Evolutionary conservation across 1,284 basidiomycete genomes (phyloP).

Genomic region (Cutaneotrichosporon mucoides): DNA sequence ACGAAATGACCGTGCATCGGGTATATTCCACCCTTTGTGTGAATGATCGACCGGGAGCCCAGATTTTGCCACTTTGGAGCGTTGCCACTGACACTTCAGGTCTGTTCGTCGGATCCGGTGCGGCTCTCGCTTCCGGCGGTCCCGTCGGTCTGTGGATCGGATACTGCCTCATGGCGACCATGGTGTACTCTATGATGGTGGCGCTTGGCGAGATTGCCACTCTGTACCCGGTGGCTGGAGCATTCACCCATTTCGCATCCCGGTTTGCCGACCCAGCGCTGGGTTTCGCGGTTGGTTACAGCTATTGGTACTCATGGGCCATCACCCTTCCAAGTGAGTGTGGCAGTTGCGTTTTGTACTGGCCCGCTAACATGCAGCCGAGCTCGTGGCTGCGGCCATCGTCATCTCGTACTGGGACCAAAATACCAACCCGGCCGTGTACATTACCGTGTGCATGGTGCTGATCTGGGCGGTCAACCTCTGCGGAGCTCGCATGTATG

Average conservation of each 20-base stretch:
- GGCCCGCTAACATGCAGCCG: too few relatives aligned
- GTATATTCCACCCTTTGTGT: background rate
- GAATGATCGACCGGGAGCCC: too few relatives aligned
- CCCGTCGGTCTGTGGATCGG: constrained; percentile 50
- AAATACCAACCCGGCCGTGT: constrained; percentile 40
- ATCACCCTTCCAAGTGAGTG: constrained; percentile 31
- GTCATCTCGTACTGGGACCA: constrained; percentile 39
- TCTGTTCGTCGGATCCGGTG: constrained; percentile 53
- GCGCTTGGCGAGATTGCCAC: constrained; percentile 52
- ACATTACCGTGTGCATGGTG: constrained; percentile 48
- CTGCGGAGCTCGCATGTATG: constrained; percentile 39
- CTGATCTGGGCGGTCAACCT: constrained; percentile 49
- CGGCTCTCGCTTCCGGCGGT: constrained; percentile 52
- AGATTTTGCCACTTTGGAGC: too few relatives aligned
- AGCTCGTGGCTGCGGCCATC: constrained; percentile 24
- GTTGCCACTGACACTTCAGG: constrained; percentile 34
- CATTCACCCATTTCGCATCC: constrained; percentile 45
- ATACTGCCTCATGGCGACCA: constrained; percentile 45
- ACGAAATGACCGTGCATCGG: background rate
- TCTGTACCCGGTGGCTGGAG: constrained; percentile 44
- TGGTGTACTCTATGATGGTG: constrained; percentile 48
- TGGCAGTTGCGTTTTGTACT: background rate
- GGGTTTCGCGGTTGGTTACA: constrained; percentile 46
- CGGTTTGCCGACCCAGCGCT: constrained; percentile 56
- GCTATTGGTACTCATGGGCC: constrained; percentile 43